Base-by-base conservation (phyloP, 2,329 filamentous ascomycete genomes). In the Cyclaneusma minus region DNA sequence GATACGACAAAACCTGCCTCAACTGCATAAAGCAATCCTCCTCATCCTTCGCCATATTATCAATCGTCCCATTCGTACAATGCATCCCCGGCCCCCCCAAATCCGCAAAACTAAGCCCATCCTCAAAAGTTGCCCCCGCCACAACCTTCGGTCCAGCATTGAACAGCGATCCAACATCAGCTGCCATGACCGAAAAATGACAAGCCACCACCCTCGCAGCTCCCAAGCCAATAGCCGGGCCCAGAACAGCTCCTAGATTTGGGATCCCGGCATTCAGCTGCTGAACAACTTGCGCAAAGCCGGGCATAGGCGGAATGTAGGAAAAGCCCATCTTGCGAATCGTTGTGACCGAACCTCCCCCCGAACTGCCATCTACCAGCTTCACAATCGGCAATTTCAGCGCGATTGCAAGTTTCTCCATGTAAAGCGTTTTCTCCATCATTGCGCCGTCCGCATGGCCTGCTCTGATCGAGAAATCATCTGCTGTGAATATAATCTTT, bases 141-240 rank as follows among this genome's bases (percentile, higher is more conserved):
- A 75, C 70, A 1, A 75, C 68, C 32, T 64, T 63, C 0, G 69
- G 68, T 0, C 70, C 70, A 5, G 70, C 70, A 40, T 75, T 75
- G 41, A 76, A 73, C 13, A 75, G 40, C 1, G 58, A 56, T 0
- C 69, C 70, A 2, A 76, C 54, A 41, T 75, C 66, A 4, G 52
- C 66, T 3, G 69, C 68, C 69, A 75, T 75, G 17, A 75, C 69
- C 1, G 61, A 68, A 39, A 75, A 76, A 40, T 75, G 70, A 23
- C 67, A 73, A 2, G 59, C 56, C 2, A 69, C 64, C 0, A 73
- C 67, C 21, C 69, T 50, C 2, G 69, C 68, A 3, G 69, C 68
- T 6, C 70, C 69, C 3, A 75, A 49, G 0, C 70, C 70, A 33
- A 75, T 71, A 0, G 69, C 69, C 4, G 70, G 69, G 0, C 70